These are phyloP conservation scores for Golubevia pallescens DNA, from an alignment of 1,284 basidiomycete genomes.

Conservation along the genomic window DNA sequence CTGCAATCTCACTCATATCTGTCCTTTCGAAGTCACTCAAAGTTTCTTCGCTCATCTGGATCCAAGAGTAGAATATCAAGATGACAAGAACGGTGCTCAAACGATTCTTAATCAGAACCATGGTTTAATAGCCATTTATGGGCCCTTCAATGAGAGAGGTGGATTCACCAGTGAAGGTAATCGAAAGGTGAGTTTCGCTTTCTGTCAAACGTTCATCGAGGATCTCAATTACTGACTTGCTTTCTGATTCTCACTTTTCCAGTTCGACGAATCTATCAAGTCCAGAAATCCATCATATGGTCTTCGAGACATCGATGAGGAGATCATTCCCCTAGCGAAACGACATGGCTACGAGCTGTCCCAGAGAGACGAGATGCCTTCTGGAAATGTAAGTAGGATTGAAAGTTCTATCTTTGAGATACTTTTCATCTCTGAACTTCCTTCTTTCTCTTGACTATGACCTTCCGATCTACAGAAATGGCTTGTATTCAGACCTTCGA, in stretches of 20 bases:
- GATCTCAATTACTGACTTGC: too few relatives aligned
- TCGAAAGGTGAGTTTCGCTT: slow-evolving; percentile 9
- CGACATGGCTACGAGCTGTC: slow-evolving; percentile 24
- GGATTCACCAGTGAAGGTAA: slow-evolving; percentile 23
- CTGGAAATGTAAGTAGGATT: slow-evolving; percentile 21
- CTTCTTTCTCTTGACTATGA: too few relatives aligned
- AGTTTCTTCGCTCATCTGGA: slow-evolving; percentile 31
- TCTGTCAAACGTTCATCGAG: too few relatives aligned
- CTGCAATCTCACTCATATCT: slow-evolving; percentile 32
- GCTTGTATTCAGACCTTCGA: too few relatives aligned
- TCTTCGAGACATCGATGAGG: slow-evolving; percentile 24
- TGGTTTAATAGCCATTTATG: slow-evolving; percentile 37
- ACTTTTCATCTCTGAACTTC: too few relatives aligned
- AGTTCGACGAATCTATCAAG: slow-evolving; percentile 30
- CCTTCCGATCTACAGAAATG: too few relatives aligned
- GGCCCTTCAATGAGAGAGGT: slow-evolving; percentile 34
- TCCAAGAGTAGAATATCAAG: slow-evolving; percentile 17
- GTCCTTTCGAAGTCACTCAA: slow-evolving; percentile 25
- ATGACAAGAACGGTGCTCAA: slow-evolving; percentile 18
- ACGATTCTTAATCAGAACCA: slow-evolving; percentile 10
- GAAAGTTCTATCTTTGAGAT: too few relatives aligned
- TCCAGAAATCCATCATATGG: slow-evolving; percentile 26
- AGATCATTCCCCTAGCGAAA: slow-evolving; percentile 23
- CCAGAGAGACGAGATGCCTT: slow-evolving; percentile 26
- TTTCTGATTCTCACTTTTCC: background rate